Conservation (phyloP, 805 yeast species). For the Starmerella stigmatis region DNA sequence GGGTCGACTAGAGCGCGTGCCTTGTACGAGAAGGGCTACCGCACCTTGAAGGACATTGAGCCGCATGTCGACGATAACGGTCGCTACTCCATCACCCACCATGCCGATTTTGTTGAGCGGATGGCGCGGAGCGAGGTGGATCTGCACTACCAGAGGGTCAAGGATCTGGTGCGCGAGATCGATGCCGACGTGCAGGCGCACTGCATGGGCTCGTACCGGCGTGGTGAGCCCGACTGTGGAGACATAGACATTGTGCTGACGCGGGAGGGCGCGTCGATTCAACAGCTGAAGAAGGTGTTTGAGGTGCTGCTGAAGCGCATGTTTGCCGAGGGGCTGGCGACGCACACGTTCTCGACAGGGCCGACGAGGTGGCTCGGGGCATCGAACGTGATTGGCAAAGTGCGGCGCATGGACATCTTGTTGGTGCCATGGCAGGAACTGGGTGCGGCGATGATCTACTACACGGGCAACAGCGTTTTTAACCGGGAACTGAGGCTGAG, state of each 20-base stretch:
- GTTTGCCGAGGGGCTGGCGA: conserved; percentile 32
- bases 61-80: conserved; percentile 27
- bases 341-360: conserved; percentile 27
- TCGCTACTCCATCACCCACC: conserved; percentile 39
- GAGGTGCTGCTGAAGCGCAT: conserved; percentile 17
- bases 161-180: conserved; percentile 25
- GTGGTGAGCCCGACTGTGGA: conserved; percentile 40
- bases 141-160: conserved; percentile 34
- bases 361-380: conserved; percentile 31
- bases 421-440: conserved; percentile 37
- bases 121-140: conserved; percentile 41
- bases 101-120: conserved; percentile 38
- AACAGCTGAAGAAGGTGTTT: conserved; percentile 18
- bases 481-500: conserved; percentile 39
- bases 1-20: conserved; percentile 36
- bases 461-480: conserved; percentile 45
- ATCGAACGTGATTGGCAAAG: conserved; percentile 28
- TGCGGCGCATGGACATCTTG: conserved; percentile 48
- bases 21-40: conserved; percentile 35
- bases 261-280: conserved; percentile 27
- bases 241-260: conserved; percentile 46
- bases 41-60: conserved; percentile 35
- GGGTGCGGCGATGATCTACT: conserved; percentile 44
- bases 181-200: conserved; percentile 33
- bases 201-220: conserved; percentile 44